These are phyloP conservation scores for Solanum peruvianum DNA, from an alignment of 257 asterid genomes.

Conservation along the genomic window DNA sequence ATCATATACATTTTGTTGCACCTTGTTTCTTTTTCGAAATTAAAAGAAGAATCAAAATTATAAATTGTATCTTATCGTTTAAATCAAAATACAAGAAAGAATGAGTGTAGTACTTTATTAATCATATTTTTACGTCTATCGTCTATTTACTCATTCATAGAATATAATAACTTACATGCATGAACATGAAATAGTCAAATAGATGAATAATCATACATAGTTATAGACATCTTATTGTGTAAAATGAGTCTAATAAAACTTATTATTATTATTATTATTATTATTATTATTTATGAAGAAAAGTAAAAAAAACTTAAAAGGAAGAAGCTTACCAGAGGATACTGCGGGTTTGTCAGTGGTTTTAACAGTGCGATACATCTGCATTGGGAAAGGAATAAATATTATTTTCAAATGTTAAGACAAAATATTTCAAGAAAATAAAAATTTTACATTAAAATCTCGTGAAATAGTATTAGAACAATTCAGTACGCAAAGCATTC, in stretches of 20 bases:
- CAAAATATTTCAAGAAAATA: not conserved
- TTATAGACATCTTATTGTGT: not conserved
- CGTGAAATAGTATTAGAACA: not conserved
- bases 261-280: not conserved
- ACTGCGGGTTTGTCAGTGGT: conserved; percentile 93
- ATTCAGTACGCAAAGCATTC: not conserved
- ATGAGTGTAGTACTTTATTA: too few species aligned
- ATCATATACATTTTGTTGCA: too few species aligned
- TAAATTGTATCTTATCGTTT: not conserved
- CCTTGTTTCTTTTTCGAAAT: not conserved
- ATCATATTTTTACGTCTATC: not conserved
- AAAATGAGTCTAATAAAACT: not conserved
- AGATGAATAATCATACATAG: not conserved
- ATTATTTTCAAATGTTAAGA: not conserved
- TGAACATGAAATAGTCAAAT: not conserved
- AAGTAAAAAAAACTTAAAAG: not conserved
- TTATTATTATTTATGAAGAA: not conserved
- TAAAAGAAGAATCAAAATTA: not conserved
- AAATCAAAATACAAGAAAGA: not conserved
- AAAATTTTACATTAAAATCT: not conserved
- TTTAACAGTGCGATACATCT: conserved; percentile 96
- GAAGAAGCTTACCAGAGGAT: conserved; percentile 71
- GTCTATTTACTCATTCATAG: not conserved
- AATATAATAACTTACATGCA: not conserved
- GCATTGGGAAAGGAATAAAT: conserved; percentile 25